Base-by-base conservation (phyloP, 2,329 filamentous ascomycete genomes). In the Penicillium sp. region DNA sequence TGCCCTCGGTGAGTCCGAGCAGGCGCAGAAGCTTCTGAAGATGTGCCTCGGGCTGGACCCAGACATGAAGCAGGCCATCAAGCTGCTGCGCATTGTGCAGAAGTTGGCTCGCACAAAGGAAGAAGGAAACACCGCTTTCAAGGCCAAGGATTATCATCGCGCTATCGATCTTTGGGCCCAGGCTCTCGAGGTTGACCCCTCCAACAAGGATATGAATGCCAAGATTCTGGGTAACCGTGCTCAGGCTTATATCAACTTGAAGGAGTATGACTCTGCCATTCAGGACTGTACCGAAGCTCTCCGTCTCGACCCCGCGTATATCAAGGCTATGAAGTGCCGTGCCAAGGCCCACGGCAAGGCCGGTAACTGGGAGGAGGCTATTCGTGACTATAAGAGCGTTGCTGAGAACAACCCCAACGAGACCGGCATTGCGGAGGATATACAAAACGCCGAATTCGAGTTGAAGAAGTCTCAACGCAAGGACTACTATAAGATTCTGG, bases 401-500 rank as follows among this genome's bases (percentile, higher is more conserved):
- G 84, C 88, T 50, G 93, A 97, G 72, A 79, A 87, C 58, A 91
- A 94, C 65, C 92, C 92, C 2, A 83, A 87, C 61, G 94, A 99
- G 73, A 85, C 87, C 41, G 86, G 83, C 15, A 88, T 97, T 59
- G 81, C 84, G 50, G 92, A 90, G 75, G 94, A 99, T 69, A 86
- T 97, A 44, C 88, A 90, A 56, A 90, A 88, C 68, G 94, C 93
- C 1, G 93, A 99, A 78, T 80, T 97, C 27, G 94, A 99, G 78
- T 80, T 97, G 62, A 99, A 99, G 87, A 97, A 97, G 87, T 90
- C 89, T 74, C 89, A 93, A 78, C 84, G 94, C 60, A 99, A 99
- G 78, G 94, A 99, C 72, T 97, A 96, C 79, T 99, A 99, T 82
- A 97, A 97, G 84, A 96, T 97, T 65, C 85, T 99, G 52, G 90